These are phyloP conservation scores for Camillea tinctor DNA, from an alignment of 2,329 filamentous ascomycete genomes.

Conservation along the genomic window DNA sequence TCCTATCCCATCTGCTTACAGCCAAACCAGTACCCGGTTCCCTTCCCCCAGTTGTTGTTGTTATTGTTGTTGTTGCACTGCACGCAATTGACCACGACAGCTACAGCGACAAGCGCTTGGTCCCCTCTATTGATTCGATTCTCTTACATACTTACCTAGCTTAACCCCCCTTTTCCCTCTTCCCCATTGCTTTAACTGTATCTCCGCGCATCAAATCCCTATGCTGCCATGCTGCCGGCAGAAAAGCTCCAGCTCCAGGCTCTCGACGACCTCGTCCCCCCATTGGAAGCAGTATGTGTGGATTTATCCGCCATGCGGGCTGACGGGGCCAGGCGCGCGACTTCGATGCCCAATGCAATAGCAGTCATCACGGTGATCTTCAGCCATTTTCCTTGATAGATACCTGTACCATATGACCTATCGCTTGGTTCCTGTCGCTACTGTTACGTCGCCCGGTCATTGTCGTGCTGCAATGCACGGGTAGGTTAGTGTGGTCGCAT, in stretches of 20 bases:
- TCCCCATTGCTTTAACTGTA: neutral
- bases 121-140: no score
- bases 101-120: neutral
- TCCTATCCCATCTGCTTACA: no score
- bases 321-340: constrained; percentile 12
- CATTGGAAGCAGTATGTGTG: constrained; percentile 6
- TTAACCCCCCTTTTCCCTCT: neutral
- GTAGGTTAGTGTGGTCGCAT: neutral
- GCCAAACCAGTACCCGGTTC: neutral
- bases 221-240: neutral
- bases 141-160: no score
- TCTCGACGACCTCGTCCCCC: neutral
- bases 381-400: neutral
- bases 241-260: neutral
- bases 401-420: neutral
- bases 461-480: neutral
- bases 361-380: constrained; percentile 6
- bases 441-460: neutral
- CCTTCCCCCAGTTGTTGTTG: neutral
- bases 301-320: constrained; percentile 24
- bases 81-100: neutral
- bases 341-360: constrained; percentile 3
- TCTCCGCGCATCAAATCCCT: neutral
- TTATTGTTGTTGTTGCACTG: neutral
- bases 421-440: neutral